These are phyloP conservation scores for Phlebiopsis gigantea DNA, from an alignment of 768 basidiomycete genomes.

Conservation along the genomic window DNA sequence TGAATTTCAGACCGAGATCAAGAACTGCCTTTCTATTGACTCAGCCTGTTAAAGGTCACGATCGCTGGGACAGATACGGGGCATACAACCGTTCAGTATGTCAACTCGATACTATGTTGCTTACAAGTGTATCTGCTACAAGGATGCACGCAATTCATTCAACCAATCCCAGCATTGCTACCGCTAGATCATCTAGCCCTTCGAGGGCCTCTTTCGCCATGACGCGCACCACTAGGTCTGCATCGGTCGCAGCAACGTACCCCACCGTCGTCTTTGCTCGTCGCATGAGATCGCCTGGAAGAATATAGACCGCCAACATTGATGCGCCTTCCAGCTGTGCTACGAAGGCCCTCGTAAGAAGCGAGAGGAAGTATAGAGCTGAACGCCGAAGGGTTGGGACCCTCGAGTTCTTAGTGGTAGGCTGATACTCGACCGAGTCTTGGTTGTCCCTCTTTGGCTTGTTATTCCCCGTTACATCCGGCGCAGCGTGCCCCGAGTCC, in stretches of 20 bases:
- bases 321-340: slow-evolving; percentile 43
- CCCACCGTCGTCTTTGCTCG: slow-evolving; percentile 56
- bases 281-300: slow-evolving; percentile 35
- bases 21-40: slow-evolving; percentile 76
- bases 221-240: slow-evolving; percentile 61
- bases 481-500: not conserved
- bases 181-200: slow-evolving; percentile 44
- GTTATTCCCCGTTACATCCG: not conserved
- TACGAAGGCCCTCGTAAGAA: slow-evolving; percentile 59
- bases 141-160: not conserved
- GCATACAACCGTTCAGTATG: slow-evolving; percentile 32
- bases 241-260: slow-evolving; percentile 69
- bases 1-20: slow-evolving; percentile 44
- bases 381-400: slow-evolving; percentile 81
- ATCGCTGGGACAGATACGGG: slow-evolving; percentile 94
- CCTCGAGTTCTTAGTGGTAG: slow-evolving; percentile 54
- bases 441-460: not conserved
- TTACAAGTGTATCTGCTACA: not conserved
- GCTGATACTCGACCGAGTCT: slow-evolving; percentile 48
- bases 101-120: not conserved
- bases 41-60: slow-evolving; percentile 59
- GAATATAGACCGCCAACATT: slow-evolving; percentile 19
- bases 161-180: slow-evolving; percentile 34
- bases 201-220: slow-evolving; percentile 74
- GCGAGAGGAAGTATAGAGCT: slow-evolving; percentile 75